phyloP scores from a whole-genome alignment of 129 eudicot species.

The carrot (Daucus carota) region DH1_v3.0 NC_030381.2:47950001-47950500 shows the following conservation, averaged over 20 bases:
- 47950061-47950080: slow-evolving; percentile 56
- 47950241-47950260: slow-evolving; percentile 54
- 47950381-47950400: slow-evolving; percentile 37
- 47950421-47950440: slow-evolving; percentile 66
- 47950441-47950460: slow-evolving; percentile 62
- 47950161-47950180: slow-evolving; percentile 72
- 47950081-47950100: slow-evolving; percentile 64
- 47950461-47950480: slow-evolving; percentile 32
- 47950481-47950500: background rate
- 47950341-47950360: slow-evolving; percentile 46
- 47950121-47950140: slow-evolving; percentile 72
- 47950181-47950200: slow-evolving; percentile 68
- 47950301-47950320: slow-evolving; percentile 71
- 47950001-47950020: slow-evolving; percentile 78
- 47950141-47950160: slow-evolving; percentile 83
- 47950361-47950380: slow-evolving; percentile 52
- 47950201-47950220: slow-evolving; percentile 64
- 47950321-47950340: slow-evolving; percentile 69
- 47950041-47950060: slow-evolving; percentile 53
- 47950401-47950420: slow-evolving; percentile 57
- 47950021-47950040: slow-evolving; percentile 72
- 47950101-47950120: slow-evolving; percentile 69
- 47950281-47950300: slow-evolving; percentile 49
- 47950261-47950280: slow-evolving; percentile 65
- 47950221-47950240: slow-evolving; percentile 58